Evolutionary conservation across 208 protist species (phyloP).

Genomic region (Balamuthia mandrillaris): DNA sequence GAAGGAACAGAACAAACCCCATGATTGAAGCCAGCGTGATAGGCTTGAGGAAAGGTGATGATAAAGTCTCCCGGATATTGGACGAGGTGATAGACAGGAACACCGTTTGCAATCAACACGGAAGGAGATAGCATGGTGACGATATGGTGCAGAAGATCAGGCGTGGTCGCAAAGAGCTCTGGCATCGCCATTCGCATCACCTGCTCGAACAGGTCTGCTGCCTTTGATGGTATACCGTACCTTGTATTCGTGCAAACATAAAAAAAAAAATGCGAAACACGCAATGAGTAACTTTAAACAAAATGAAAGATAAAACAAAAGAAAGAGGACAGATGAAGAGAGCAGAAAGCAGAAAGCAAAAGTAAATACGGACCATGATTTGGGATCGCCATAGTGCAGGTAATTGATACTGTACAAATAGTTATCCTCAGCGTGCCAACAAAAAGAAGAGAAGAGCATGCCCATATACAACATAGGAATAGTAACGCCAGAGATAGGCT

Average conservation of each 20-base stretch:
- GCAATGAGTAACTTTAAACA: background rate
- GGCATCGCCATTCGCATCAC: conserved; percentile 47
- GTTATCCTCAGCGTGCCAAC: conserved; percentile 78
- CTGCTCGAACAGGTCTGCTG: conserved; percentile 58
- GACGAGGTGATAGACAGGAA: conserved; percentile 48
- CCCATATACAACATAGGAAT: conserved; percentile 70
- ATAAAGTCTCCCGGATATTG: conserved; percentile 70
- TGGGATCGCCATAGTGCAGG: conserved; percentile 66
- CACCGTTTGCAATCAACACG: conserved; percentile 33
- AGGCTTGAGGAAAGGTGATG: conserved; percentile 74
- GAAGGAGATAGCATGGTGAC: conserved; percentile 65
- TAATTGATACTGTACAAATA: conserved; percentile 74
- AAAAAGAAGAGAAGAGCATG: conserved; percentile 71
- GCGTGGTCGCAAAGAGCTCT: conserved; percentile 54
- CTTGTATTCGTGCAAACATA: background rate
- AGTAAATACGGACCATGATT: conserved; percentile 70
- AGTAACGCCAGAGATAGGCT: conserved; percentile 27
- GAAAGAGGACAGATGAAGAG: background rate
- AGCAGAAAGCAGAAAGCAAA: background rate
- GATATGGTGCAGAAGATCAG: conserved; percentile 69
- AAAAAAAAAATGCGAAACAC: background rate
- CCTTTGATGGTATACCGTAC: conserved; percentile 29
- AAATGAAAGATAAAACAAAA: background rate
- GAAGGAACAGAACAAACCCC: background rate
- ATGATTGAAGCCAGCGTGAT: conserved; percentile 75